Percentiles rank a stretch among this genome's conserved stretches.
Conservation (phyloP, 2,329 filamentous ascomycete genomes). For the Aspergillus sp. region DNA sequence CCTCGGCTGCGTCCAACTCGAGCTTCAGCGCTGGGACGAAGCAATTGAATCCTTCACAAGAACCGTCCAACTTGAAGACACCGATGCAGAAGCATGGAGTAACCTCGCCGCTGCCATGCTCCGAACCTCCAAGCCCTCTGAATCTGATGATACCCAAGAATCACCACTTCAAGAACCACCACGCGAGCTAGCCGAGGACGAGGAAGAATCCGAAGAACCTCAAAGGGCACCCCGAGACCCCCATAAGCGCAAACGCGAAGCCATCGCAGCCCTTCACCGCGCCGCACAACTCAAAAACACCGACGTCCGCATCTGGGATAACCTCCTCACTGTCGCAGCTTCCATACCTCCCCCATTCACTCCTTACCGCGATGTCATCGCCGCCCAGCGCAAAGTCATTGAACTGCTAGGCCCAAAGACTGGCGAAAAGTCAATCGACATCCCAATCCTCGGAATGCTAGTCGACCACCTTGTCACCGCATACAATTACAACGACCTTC, state of each 20-base stretch:
- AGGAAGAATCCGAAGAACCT: constrained; percentile 26
- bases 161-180: constrained; percentile 14
- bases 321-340: constrained; percentile 82
- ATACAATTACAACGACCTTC: constrained; percentile 39
- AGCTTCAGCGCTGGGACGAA: constrained; percentile 72
- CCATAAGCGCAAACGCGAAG: constrained; percentile 66
- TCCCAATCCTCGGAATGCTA: constrained; percentile 68
- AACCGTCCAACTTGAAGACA: constrained; percentile 80
- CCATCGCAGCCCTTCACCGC: constrained; percentile 81
- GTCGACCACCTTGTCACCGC: constrained; percentile 67
- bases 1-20: constrained; percentile 81
- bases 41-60: constrained; percentile 82
- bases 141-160: constrained; percentile 10
- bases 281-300: constrained; percentile 80
- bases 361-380: constrained; percentile 71
- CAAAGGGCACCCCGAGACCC: constrained; percentile 46
- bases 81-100: constrained; percentile 90
- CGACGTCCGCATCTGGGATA: constrained; percentile 95
- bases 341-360: constrained; percentile 68
- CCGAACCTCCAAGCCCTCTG: constrained; percentile 43
- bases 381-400: constrained; percentile 72
- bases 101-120: constrained; percentile 86
- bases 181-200: constrained; percentile 22
- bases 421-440: constrained; percentile 77
- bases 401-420: constrained; percentile 65